These are phyloP conservation scores for Russula lepida DNA, from an alignment of 768 basidiomycete species.

Conservation along the genomic window DNA sequence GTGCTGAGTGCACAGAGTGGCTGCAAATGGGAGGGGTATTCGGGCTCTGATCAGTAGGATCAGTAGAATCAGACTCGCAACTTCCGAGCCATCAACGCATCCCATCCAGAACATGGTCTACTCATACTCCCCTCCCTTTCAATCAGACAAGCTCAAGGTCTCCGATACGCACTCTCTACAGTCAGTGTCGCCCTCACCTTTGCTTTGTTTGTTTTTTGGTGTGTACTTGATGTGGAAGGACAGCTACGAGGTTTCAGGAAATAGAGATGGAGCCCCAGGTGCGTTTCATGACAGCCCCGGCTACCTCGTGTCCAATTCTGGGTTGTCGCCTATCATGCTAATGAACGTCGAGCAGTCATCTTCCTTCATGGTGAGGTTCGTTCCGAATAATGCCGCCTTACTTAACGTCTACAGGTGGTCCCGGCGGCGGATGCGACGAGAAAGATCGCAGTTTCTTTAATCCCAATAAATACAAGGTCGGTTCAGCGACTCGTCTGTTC, in stretches of 20 bases:
- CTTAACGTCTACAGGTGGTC: constrained; percentile 44
- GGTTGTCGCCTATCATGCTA: background rate
- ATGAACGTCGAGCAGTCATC: constrained; percentile 11
- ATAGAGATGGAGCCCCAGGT: constrained; percentile 18
- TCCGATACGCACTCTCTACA: constrained; percentile 20
- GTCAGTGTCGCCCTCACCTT: background rate
- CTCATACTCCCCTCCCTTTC: constrained; percentile 12
- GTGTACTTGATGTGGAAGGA: background rate
- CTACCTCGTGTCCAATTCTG: background rate
- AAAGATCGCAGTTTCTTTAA: constrained; percentile 77
- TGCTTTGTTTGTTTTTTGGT: background rate
- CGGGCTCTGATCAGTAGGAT: background rate
- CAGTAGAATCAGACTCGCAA: background rate
- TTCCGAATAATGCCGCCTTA: background rate
- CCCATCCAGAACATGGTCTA: constrained; percentile 7
- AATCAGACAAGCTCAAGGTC: constrained; percentile 17
- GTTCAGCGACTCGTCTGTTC: constrained; percentile 27
- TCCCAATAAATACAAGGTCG: constrained; percentile 74
- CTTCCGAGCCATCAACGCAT: no score
- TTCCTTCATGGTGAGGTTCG: constrained; percentile 19
- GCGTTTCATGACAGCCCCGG: background rate
- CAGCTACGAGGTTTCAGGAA: constrained; percentile 22
- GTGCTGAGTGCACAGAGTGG: background rate
- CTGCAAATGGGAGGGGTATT: constrained; percentile 7
- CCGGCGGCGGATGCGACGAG: constrained; percentile 65